phyloP scores from a whole-genome alignment of 345 rosid genomes.

The Brassica nigra region DNA sequence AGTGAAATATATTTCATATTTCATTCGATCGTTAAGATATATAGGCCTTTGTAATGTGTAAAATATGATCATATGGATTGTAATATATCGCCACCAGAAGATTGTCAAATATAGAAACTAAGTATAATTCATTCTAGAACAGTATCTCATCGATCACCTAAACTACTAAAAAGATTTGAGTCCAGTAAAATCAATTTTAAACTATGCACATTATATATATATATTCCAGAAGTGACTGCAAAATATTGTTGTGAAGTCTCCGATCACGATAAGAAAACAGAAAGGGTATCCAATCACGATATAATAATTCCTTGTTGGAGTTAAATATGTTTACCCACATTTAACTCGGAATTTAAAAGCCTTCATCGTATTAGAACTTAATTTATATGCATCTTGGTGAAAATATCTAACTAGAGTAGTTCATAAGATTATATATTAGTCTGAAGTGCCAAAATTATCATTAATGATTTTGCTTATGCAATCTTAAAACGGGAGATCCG shows the following conservation, averaged over 20 bases:
- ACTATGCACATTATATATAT: conserved; percentile 8
- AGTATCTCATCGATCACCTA: background rate
- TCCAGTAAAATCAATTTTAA: background rate
- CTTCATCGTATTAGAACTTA: background rate
- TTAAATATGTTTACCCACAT: conserved; percentile 3
- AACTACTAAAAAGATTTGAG: conserved; percentile 10
- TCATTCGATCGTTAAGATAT: background rate
- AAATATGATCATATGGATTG: background rate
- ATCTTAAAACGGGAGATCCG: conserved; percentile 31
- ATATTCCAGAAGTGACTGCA: background rate
- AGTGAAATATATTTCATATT: background rate
- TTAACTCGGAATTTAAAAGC: conserved; percentile 2
- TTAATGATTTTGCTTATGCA: conserved; percentile 30
- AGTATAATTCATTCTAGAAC: background rate
- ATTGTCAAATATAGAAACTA: conserved; percentile 1
- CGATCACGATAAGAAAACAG: background rate
- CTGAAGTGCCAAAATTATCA: conserved; percentile 13
- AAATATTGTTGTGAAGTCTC: background rate
- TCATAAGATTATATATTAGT: background rate
- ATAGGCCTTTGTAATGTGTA: background rate
- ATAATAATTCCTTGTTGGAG: conserved; percentile 1
- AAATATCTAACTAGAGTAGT: conserved; percentile 2
- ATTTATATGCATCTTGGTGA: background rate
- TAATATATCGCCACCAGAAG: too few relatives aligned
- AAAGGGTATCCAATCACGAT: background rate